A percentile compares a stretch with the other conserved stretches of the same genome.
Evolutionary conservation across 2,329 filamentous ascomycete genomes (phyloP).

Genomic region (Calonectria pteridis): DNA sequence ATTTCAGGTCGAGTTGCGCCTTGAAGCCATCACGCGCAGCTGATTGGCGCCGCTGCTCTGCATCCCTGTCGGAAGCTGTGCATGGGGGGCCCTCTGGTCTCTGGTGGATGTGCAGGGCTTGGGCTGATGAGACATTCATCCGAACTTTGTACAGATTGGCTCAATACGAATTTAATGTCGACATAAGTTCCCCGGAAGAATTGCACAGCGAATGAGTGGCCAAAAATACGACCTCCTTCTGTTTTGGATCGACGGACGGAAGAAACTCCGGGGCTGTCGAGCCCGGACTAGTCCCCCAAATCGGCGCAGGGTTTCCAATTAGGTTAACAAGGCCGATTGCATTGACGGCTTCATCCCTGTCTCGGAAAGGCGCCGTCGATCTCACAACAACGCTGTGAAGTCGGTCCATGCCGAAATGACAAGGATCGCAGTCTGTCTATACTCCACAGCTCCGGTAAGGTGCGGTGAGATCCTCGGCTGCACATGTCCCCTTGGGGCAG

Average conservation of each 20-base stretch:
- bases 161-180: constrained; percentile 1
- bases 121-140: background rate
- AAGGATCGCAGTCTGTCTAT: constrained; percentile 3
- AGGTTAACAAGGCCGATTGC: constrained; percentile 10
- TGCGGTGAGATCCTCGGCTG: constrained; percentile 2
- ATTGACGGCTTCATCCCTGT: constrained; percentile 6
- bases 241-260: constrained; percentile 8
- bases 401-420: constrained; percentile 15
- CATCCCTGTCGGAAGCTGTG: background rate
- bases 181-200: constrained; percentile 22
- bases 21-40: background rate
- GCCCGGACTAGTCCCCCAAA: background rate
- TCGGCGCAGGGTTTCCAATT: constrained; percentile 14
- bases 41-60: background rate
- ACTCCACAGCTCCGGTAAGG: constrained; percentile 11
- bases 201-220: background rate
- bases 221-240: constrained; percentile 19
- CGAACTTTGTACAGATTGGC: background rate
- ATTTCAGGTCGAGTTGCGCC: background rate
- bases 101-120: background rate
- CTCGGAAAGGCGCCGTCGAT: constrained; percentile 14
- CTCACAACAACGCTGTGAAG: background rate
- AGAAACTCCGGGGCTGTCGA: constrained; percentile 3
- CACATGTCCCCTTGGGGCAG: background rate
- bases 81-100: background rate